Evolutionary conservation across 192 early-diverging fungal genomes (phyloP), one percentile per base, ranked within the genome.

Genomic region (Backusella australiensis): DNA sequence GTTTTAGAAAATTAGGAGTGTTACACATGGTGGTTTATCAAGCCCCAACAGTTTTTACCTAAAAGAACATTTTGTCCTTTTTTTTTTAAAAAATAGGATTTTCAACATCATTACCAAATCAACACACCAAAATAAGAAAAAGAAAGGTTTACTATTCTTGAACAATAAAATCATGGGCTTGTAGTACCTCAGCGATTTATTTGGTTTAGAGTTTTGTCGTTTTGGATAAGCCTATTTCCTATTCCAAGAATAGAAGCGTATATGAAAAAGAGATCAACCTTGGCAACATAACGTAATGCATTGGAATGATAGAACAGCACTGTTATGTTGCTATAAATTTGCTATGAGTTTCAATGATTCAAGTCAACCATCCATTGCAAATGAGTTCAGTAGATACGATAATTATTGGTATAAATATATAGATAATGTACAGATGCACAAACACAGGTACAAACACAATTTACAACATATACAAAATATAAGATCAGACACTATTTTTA

Each of bases 1-100:
- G 8, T 29, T 63, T 49, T 49, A 19, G 1, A 49, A 49, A 49
- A 49, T 6, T 49, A n/a, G 1, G 0, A 12, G 2, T 9, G 56
- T 63, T 63, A 63, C 56, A 63, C 56, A 63, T 12, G 4, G 2
- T n/a, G 3, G 23, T 23, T 29, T 63, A 63, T 63, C 56, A 23
- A 63, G 11, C 56, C 56, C 56, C 56, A 63, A 63, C 56, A 63
- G 56, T 29, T 63, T 63, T 63, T 63, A 63, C 56, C 56, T 63
- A 63, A 63, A 63, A 63, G 56, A 63, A 29, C 26, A 29, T 63
- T 63, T 23, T 63, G 26, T 29, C 21, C 56, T 63, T 63, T 63
- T 53, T 4, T 29, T 23, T 49, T n/a, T n/a, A n/a, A n/a, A 21
- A 49, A 49, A 49, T 7, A 63, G 23, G 21, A 21, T 29, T 63